Conservation (phyloP, 495 filamentous ascomycete genomes). For the Poronia punctata region DNA sequence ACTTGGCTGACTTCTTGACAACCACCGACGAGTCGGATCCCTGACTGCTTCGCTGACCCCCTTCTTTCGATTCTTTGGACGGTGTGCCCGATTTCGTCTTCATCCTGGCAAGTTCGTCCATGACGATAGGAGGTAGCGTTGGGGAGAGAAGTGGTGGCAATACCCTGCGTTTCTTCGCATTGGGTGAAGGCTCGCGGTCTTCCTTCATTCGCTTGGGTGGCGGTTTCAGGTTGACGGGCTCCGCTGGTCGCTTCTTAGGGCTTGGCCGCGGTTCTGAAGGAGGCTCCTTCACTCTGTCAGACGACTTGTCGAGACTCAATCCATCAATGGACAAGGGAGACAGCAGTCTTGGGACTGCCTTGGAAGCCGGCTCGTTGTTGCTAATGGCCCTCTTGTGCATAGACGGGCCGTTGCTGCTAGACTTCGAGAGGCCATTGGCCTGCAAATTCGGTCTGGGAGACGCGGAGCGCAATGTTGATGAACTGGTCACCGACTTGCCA, state of each 20-base stretch:
- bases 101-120: constrained; percentile 33
- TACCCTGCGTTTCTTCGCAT: constrained; percentile 32
- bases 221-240: constrained; percentile 16
- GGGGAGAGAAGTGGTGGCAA: constrained; percentile 39
- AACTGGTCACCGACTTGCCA: constrained; percentile 25
- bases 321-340: constrained; percentile 32
- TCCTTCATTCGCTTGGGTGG: constrained; percentile 22
- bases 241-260: constrained; percentile 22
- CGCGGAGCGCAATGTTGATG: constrained; percentile 25
- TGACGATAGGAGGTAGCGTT: constrained; percentile 38
- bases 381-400: constrained; percentile 31
- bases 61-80: constrained; percentile 26
- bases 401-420: constrained; percentile 22
- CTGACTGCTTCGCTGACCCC: constrained; percentile 17
- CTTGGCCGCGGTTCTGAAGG: constrained; percentile 19
- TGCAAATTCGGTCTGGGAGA: constrained; percentile 31
- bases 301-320: constrained; percentile 35
- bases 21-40: constrained; percentile 29
- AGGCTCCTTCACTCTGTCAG: constrained; percentile 24
- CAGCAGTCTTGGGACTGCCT: constrained; percentile 24
- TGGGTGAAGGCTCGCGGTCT: constrained; percentile 27
- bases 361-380: constrained; percentile 14
- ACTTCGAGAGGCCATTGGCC: constrained; percentile 33
- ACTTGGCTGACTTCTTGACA: constrained; percentile 30
- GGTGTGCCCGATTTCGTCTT: constrained; percentile 22